Evolutionary conservation across 164 flowering plant species (phyloP).

Genomic region (Buxus sempervirens): DNA sequence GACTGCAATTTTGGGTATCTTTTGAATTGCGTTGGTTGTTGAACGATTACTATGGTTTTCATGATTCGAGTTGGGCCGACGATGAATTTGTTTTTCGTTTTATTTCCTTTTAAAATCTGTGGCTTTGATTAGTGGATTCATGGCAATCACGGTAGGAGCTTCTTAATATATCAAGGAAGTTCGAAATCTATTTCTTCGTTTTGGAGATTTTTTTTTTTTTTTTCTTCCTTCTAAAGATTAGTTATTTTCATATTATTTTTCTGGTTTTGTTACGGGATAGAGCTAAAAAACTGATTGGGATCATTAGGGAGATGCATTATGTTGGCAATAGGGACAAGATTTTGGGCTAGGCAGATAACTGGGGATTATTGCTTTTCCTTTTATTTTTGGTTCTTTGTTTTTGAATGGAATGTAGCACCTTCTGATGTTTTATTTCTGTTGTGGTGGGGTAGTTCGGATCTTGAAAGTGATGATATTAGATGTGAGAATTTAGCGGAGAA

Average conservation of each 20-base stretch:
- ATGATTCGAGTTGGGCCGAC: background rate
- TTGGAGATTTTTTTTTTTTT: background rate
- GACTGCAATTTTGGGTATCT: background rate
- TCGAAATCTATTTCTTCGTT: background rate
- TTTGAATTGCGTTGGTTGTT: background rate
- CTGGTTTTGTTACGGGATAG: background rate
- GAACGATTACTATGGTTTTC: background rate
- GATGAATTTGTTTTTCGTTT: background rate
- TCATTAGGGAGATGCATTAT: background rate
- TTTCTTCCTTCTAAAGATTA: background rate
- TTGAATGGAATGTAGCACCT: slow-evolving; percentile 19
- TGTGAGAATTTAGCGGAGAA: slow-evolving; percentile 27
- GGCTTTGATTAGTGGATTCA: background rate
- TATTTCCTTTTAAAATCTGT: background rate
- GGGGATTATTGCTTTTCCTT: background rate
- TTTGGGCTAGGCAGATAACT: background rate
- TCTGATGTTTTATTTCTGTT: slow-evolving; percentile 16
- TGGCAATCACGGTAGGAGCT: background rate
- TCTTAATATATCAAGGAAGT: background rate
- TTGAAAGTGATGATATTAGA: slow-evolving; percentile 31
- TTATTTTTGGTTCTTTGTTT: slow-evolving; percentile 10
- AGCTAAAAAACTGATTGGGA: background rate
- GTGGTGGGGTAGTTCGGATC: slow-evolving; percentile 22
- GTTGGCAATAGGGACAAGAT: background rate
- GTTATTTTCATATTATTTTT: no score